phyloP scores from a whole-genome alignment of 306 rosid species.

The Rosa chinensis region DNA sequence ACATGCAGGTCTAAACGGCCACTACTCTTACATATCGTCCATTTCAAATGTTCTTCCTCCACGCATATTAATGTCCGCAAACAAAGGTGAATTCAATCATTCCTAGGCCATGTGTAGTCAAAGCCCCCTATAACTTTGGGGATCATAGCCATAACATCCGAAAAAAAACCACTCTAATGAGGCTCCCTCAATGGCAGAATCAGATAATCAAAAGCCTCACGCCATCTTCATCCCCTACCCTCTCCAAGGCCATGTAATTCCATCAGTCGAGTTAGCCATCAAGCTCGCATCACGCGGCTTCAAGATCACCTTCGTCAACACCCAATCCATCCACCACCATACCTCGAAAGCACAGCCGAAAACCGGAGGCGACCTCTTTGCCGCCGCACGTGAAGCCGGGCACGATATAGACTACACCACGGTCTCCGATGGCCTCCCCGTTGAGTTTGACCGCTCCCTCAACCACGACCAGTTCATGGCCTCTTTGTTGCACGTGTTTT shows the following conservation, averaged over 20 bases:
- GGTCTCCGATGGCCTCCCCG: conserved; percentile 55
- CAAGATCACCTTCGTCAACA: conserved; percentile 59
- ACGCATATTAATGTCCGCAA: conserved; percentile 12
- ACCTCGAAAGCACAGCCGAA: conserved; percentile 33
- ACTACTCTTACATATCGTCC: background rate
- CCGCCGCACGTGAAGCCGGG: conserved; percentile 26
- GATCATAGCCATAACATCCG: background rate
- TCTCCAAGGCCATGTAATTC: conserved; percentile 69
- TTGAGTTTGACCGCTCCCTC: conserved; percentile 51
- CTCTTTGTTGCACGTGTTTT: conserved; percentile 39
- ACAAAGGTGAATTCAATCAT: conserved; percentile 18
- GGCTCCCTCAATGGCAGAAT: conserved; percentile 8
- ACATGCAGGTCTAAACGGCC: too few species aligned
- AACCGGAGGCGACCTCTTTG: conserved; percentile 31
- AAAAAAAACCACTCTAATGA: background rate
- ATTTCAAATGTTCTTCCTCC: conserved; percentile 4
- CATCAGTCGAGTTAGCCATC: conserved; percentile 52
- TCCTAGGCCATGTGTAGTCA: background rate
- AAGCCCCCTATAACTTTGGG: conserved; percentile 8
- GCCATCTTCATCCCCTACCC: conserved; percentile 58
- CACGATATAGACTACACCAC: conserved; percentile 53
- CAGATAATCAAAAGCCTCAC: conserved; percentile 33
- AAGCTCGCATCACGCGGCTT: conserved; percentile 57
- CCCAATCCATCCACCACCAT: conserved; percentile 47
- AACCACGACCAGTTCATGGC: conserved; percentile 55